Conservation (phyloP, 148 eudicot genomes). For the Cornus controversa region DNA sequence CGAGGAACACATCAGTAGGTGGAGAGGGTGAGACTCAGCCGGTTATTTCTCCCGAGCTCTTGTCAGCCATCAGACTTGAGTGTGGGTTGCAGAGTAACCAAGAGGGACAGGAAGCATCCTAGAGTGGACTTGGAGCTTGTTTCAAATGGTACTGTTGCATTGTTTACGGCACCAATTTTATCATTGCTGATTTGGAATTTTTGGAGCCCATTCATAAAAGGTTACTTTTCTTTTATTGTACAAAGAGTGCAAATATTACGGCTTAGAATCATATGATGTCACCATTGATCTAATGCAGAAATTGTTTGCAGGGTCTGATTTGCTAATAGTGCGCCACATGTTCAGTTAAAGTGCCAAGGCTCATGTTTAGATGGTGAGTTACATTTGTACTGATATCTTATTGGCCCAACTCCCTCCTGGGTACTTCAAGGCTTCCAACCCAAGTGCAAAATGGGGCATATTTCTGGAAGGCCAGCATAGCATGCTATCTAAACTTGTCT, state of each 20-base stretch:
- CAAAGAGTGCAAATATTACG: background rate
- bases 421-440: background rate
- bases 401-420: background rate
- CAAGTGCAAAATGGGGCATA: too few species aligned
- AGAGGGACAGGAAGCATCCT: slow-evolving; percentile 3
- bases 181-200: background rate
- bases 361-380: background rate
- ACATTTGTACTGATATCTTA: too few species aligned
- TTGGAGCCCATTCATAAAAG: background rate
- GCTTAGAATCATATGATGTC: background rate
- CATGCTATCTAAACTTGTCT: background rate
- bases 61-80: slow-evolving; percentile 85
- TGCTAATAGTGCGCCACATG: background rate
- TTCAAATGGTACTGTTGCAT: background rate
- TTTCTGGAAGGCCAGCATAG: background rate
- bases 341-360: background rate
- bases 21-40: slow-evolving; percentile 14
- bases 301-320: background rate
- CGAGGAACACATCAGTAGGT: slow-evolving; percentile 9
- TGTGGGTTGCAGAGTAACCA: slow-evolving; percentile 57
- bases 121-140: background rate
- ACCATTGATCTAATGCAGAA: background rate
- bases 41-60: slow-evolving; percentile 65
- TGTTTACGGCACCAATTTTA: background rate
- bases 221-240: background rate